Base-by-base conservation (phyloP, 2,329 filamentous ascomycete species). In the Plectosphaerella plurivora region DNA sequence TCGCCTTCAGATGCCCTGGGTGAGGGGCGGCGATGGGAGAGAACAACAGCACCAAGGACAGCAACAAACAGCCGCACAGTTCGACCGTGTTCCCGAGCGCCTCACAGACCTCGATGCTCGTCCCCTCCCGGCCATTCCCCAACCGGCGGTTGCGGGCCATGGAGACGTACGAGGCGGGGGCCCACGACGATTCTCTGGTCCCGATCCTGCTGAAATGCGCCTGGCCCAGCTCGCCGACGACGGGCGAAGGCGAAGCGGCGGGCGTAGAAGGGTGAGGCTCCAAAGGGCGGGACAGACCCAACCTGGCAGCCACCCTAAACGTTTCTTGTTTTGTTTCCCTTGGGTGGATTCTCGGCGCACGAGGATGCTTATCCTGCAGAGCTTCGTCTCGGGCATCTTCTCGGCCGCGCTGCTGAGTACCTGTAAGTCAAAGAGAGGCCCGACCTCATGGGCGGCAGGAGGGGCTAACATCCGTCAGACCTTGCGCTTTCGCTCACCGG, bases 401-500 rank as follows among this genome's bases (percentile, higher is more conserved):
- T 67, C 89, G 10, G 64, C 79, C 5, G 63, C 78, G 28, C 73
- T 87, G 46, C 64, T 90, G 42, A 70, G 79, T 50, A 75, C 88
- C 36, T 92, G 88, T 91, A 78, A 72, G 86, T 77, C 33, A 33
- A 33, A 18, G 3, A 46, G 8, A 45, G 44, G 22, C 16, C 37
- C 16, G 4, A 39, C 14, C 12, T n/a, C 5, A 39, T 4, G 28
- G 28, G 15, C 37, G 5, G n/a, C 16, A 15, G 14, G 37, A 39
- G 15, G 16, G 7, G 16, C 37, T 39, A 18, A 39, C 16, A 39
- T 39, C 49, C 41, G n/a, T 20, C 51, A 94, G 90, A 94, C 65
- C 79, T 95, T 57, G 82, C 82, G 5, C 79, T 96, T 45, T 81
- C 84, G 18, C 74, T 91, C 45, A 86, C 86, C 3, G 77, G 82